These are phyloP conservation scores for Talinum fruticosum DNA, from an alignment of 148 eudicot genomes.

Conservation along the genomic window DNA sequence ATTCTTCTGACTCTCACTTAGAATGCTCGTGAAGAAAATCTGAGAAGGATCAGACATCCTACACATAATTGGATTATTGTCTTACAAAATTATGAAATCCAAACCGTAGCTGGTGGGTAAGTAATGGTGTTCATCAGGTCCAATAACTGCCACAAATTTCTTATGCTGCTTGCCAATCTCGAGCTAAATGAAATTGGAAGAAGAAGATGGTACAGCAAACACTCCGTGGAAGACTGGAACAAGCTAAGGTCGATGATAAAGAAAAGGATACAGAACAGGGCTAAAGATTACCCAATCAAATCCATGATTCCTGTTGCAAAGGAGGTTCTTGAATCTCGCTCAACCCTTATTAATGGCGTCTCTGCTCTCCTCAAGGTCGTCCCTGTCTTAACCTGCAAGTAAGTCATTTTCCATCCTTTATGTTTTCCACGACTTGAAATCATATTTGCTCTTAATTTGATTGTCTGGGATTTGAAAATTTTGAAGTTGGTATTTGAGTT, in stretches of 20 bases:
- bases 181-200: slow-evolving; percentile 1
- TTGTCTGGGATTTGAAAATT: background rate
- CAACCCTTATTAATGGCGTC: slow-evolving; percentile 53
- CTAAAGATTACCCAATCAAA: slow-evolving; percentile 54
- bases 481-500: too few species aligned
- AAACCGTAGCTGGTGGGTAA: background rate
- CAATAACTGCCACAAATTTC: slow-evolving; percentile 11
- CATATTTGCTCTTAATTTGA: background rate
- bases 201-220: slow-evolving; percentile 23
- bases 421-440: background rate
- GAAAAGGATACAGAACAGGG: slow-evolving; percentile 60
- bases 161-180: background rate
- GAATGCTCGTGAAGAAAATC: background rate
- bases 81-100: background rate
- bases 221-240: slow-evolving; percentile 46
- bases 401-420: slow-evolving; percentile 2
- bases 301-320: slow-evolving; percentile 66
- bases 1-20: too few species aligned
- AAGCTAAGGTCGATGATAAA: slow-evolving; percentile 76
- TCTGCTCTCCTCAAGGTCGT: slow-evolving; percentile 53
- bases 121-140: slow-evolving; percentile 18
- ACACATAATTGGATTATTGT: background rate
- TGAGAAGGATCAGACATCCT: background rate
- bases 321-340: slow-evolving; percentile 60
- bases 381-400: slow-evolving; percentile 78